Evolutionary conservation across 306 rosid species (phyloP).

Genomic region (Nissolia schottii): DNA sequence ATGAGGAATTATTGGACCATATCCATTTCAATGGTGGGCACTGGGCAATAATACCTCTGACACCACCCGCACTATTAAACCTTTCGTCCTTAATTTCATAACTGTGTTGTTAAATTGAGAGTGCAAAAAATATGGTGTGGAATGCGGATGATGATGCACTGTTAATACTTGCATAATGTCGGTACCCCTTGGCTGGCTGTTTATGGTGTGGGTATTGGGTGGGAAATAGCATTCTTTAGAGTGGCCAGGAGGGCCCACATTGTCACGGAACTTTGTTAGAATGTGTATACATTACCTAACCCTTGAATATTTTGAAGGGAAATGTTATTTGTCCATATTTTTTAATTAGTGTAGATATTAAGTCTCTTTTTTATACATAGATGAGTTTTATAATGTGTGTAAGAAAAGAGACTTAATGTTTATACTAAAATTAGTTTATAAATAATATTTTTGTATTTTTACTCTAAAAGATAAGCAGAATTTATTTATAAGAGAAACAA

Average conservation of each 20-base stretch:
- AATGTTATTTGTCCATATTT: too few relatives aligned
- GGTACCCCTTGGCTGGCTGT: background rate
- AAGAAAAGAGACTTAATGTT: too few relatives aligned
- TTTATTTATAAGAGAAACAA: too few relatives aligned
- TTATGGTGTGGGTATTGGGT: background rate
- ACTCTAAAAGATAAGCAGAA: too few relatives aligned
- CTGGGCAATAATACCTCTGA: background rate
- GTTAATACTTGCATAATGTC: background rate
- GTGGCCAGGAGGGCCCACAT: conserved; percentile 23
- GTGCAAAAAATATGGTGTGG: background rate
- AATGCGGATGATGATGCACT: too few relatives aligned
- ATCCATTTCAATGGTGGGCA: background rate
- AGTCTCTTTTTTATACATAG: too few relatives aligned
- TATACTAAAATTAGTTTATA: too few relatives aligned
- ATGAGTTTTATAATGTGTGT: too few relatives aligned
- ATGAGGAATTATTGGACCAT: too few relatives aligned
- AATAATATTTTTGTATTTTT: too few relatives aligned
- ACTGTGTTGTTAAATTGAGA: background rate
- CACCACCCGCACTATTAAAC: background rate
- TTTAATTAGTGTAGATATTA: too few relatives aligned
- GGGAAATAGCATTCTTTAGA: background rate
- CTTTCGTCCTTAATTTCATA: background rate
- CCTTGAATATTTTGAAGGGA: conserved; percentile 32
- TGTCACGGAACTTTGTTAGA: conserved; percentile 35
- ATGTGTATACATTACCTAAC: background rate